Percentiles rank a stretch among this genome's conserved stretches.
Evolutionary conservation across 495 filamentous ascomycete genomes (phyloP).

Genomic region (Aspergillus nanangensis): DNA sequence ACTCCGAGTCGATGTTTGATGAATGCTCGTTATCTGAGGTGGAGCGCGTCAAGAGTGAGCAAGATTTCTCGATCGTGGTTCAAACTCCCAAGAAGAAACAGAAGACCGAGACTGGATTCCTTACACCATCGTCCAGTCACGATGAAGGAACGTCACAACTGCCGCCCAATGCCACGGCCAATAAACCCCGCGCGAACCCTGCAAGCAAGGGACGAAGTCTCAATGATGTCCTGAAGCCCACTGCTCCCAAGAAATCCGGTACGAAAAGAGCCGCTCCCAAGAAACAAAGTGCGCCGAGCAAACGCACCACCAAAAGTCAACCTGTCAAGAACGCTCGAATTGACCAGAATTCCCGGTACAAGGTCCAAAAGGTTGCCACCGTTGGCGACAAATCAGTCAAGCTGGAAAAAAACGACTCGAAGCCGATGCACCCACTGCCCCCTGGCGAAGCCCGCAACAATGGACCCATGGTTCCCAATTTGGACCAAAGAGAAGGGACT

Average conservation of each 20-base stretch:
- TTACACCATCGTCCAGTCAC: constrained; percentile 57
- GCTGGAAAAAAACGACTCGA: constrained; percentile 23
- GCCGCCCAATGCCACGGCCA: constrained; percentile 17
- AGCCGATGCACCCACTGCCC: constrained; percentile 38
- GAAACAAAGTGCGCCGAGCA: constrained; percentile 9
- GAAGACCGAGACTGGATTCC: constrained; percentile 43
- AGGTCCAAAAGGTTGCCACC: constrained; percentile 19
- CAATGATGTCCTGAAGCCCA: constrained; percentile 24
- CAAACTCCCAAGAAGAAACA: constrained; percentile 35
- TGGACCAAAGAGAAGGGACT: constrained; percentile 14
- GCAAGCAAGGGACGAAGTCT: constrained; percentile 27
- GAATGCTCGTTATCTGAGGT: constrained; percentile 37
- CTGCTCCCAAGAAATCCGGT: constrained; percentile 15
- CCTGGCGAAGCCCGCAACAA: constrained; percentile 40
- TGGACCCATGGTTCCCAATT: constrained; percentile 24
- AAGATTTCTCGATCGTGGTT: constrained; percentile 38
- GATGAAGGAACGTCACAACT: constrained; percentile 29
- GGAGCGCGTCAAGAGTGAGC: constrained; percentile 32
- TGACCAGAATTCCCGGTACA: constrained; percentile 39
- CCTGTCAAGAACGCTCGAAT: constrained; percentile 26
- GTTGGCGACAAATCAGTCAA: constrained; percentile 17
- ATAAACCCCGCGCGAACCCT: constrained; percentile 20
- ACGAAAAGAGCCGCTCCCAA: constrained; percentile 18
- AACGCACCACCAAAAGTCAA: constrained; percentile 16
- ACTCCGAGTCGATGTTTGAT: constrained; percentile 38